phyloP scores from a whole-genome alignment of 768 basidiomycete genomes.

The Rhizopogon vinicolor region DNA sequence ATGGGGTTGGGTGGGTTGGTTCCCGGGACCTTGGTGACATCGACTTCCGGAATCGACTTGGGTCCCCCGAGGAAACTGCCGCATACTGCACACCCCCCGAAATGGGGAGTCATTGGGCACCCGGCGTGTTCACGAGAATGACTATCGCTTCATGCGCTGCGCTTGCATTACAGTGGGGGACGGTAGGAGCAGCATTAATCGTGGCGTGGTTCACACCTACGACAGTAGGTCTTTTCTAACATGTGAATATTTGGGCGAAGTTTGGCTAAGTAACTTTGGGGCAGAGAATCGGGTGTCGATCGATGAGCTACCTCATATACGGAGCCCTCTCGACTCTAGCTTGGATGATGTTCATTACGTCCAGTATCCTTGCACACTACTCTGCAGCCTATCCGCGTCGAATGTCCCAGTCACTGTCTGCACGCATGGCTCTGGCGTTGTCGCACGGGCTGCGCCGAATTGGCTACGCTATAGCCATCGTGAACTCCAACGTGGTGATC shows the following conservation, averaged over 20 bases:
- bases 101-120: constrained; percentile 8
- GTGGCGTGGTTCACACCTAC: constrained; percentile 21
- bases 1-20: background rate
- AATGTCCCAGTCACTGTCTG: too few species aligned
- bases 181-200: constrained; percentile 17
- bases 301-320: constrained; percentile 14
- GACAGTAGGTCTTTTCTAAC: background rate
- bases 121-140: constrained; percentile 11
- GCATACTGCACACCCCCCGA: background rate
- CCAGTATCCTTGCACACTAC: background rate
- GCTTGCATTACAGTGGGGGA: constrained; percentile 19
- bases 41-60: too few species aligned
- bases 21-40: background rate
- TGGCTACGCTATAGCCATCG: constrained; percentile 17
- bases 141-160: constrained; percentile 14
- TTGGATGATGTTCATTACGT: constrained; percentile 14
- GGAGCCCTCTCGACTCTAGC: constrained; percentile 13
- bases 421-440: background rate
- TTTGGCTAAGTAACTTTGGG: background rate
- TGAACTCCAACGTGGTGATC: constrained; percentile 22
- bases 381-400: background rate
- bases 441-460: constrained; percentile 21
- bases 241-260: background rate
- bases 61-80: background rate
- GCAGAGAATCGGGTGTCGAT: constrained; percentile 17